Evolutionary conservation across 345 rosid genomes (phyloP), one percentile per base, ranked within the genome.

Genomic region (Eucalyptus coolabah): DNA sequence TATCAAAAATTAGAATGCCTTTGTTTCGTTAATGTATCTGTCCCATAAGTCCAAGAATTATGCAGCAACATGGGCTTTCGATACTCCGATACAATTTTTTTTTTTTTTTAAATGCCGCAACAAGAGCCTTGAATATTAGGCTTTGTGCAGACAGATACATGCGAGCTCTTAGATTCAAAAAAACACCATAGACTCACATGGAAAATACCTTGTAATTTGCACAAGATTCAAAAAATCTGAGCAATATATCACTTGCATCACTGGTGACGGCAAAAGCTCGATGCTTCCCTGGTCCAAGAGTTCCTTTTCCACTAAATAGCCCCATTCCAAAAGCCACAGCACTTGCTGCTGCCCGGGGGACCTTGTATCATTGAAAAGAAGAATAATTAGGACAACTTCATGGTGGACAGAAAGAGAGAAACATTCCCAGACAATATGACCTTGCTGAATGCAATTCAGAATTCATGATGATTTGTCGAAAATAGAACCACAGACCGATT

Each of bases 301-400:
- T 91, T 91, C 99, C 99, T 91, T 89, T 97, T 90, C 89, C 97
- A 13, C 94, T 94, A 88, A 98, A 95, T n/a, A 97, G 93, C 50
- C 99, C 99, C 96, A 97, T 95, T 89, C 99, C 99, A 94, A 97
- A 98, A 21, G 99, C 99, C 91, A 98, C 98, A 82, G 99, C 99
- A 93, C 99, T 96, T 37, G 99, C 97, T 88, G 99, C 95, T 80
- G 99, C 98, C 88, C 98, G 94, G 90, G 98, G 98, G 93, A 98
- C 93, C 99, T 98, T 91, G 86, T 87, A 82, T 81, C 69, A 87
- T 17, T 86, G 37, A 53, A 86, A 37, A 53, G 63, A 63, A 51
- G 88, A 86, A 53, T 21, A 37, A 86, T 53, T 51, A 49, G 44
- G 56, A 86, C 67, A 53, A 86, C 67, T 56, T 50, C 53, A 86